Percentiles rank a stretch among this genome's conserved stretches.
These are phyloP conservation scores for Saturnispora halmiae DNA, from an alignment of 805 yeast species.

Conservation along the genomic window DNA sequence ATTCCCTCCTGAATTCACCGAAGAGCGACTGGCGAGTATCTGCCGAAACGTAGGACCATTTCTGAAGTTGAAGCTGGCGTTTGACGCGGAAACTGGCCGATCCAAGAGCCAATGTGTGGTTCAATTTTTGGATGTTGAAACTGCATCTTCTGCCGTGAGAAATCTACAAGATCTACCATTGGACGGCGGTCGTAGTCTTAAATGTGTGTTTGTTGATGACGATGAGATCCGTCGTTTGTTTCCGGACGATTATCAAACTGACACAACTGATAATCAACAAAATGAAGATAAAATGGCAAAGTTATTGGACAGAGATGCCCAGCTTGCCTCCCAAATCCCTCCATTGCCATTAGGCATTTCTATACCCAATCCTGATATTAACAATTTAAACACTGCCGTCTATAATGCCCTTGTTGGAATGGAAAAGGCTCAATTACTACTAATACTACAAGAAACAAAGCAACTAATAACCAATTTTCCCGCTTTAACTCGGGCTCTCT, in stretches of 20 bases:
- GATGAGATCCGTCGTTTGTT: conserved; percentile 2
- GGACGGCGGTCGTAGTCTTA: conserved; percentile 49
- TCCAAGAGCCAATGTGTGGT: conserved; percentile 82
- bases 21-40: conserved; percentile 78
- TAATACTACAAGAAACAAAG: conserved; percentile 49
- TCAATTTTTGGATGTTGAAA: conserved; percentile 71
- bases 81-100: conserved; percentile 82
- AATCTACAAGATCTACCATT: conserved; percentile 72
- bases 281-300: conserved; percentile 2
- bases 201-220: conserved; percentile 62
- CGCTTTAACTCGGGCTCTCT: conserved; percentile 45
- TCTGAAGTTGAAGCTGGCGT: conserved; percentile 59
- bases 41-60: conserved; percentile 89
- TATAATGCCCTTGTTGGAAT: conserved; percentile 38
- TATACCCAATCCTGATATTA: conserved; percentile 28
- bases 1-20: conserved; percentile 86
- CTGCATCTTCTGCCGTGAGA: conserved; percentile 86
- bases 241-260: conserved; percentile 4
- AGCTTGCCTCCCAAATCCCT: conserved; percentile 29
- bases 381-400: conserved; percentile 34
- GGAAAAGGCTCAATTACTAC: conserved; percentile 38
- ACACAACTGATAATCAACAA: not conserved
- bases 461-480: conserved; percentile 50
- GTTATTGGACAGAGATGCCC: conserved; percentile 11
- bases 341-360: conserved; percentile 49